These are phyloP conservation scores for Zygosaccharomyces bailii DNA, from an alignment of 805 yeast species.

Conservation along the genomic window DNA sequence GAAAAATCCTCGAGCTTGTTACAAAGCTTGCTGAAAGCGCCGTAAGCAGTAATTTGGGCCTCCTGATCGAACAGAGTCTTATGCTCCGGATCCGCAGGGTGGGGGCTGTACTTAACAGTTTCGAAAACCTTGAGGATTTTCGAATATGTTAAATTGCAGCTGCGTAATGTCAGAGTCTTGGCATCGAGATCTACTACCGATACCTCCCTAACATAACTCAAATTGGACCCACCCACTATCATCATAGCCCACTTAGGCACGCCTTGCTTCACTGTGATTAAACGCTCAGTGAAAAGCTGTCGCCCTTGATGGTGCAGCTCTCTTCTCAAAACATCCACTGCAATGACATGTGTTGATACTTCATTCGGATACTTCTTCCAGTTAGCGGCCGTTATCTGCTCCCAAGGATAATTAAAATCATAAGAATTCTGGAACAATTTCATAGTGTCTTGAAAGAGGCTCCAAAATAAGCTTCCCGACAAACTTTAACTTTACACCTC, in stretches of 20 bases:
- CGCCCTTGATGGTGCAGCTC: slow-evolving; percentile 54
- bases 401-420: slow-evolving; percentile 83
- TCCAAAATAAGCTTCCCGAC: background rate
- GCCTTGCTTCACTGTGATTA: slow-evolving; percentile 83
- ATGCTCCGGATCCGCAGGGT: slow-evolving; percentile 45
- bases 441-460: slow-evolving; percentile 47
- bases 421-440: slow-evolving; percentile 71
- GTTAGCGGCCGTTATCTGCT: slow-evolving; percentile 89
- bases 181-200: slow-evolving; percentile 71
- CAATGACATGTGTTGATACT: slow-evolving; percentile 84
- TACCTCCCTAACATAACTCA: slow-evolving; percentile 83
- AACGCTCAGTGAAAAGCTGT: slow-evolving; percentile 72
- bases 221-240: slow-evolving; percentile 67
- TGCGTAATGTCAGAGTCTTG: slow-evolving; percentile 69
- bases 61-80: slow-evolving; percentile 70
- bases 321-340: slow-evolving; percentile 82
- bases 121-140: slow-evolving; percentile 77
- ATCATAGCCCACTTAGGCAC: slow-evolving; percentile 78
- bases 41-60: slow-evolving; percentile 87
- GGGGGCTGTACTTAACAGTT: slow-evolving; percentile 78
- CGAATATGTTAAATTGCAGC: slow-evolving; percentile 82
- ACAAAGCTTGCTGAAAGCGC: slow-evolving; percentile 64
- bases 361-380: slow-evolving; percentile 98
- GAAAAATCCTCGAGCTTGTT: slow-evolving; percentile 90
- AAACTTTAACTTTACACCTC: background rate